Evolutionary conservation across 2,329 filamentous ascomycete species (phyloP), one percentile per base, ranked within the genome.

Genomic region (Alternaria incomplexa): DNA sequence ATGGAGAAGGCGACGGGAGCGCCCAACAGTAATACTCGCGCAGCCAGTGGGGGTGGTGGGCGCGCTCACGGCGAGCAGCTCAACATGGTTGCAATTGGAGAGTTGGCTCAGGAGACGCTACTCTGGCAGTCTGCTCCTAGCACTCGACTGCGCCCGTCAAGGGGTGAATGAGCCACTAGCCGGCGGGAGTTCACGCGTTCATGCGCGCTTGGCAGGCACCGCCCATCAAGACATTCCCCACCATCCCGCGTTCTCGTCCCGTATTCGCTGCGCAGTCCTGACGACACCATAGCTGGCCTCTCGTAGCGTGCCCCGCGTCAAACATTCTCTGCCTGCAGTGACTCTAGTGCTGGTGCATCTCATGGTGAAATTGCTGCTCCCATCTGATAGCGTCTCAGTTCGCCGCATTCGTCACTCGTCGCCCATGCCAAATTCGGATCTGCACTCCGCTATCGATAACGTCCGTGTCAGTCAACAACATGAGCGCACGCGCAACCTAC

Each of bases 11-110:
- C 70, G 30, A 66, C 65, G 51, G 69, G 67, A 40, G 63, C 67
- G 68, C 66, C 72, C 62, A 72, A 46, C 56, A 72, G 57, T 32
- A 77, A 52, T 53, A 69, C 58, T 61, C 72, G 68, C 69, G 69
- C 70, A 65, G 68, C 64, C 55, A 72, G 72, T 69, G 69, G 61
- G 48, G 71, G 69, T 46, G 56, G 56, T 64, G 40, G 61, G 62
- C 65, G 68, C 67, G 67, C 66, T 78, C 73, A 78, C 72, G 66
- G 70, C 59, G 69, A 63, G 65, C 68, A 68, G 63, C 28, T 52
- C 48, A 47, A 71, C 75, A 77, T 78, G 57, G 62, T 40, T 62
- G 55, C 44, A 51, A 25, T 25, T 30, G 48, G 22, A n/a, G 20
- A 20, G 22, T 12, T 36, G 54, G 51, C 46, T 62, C 48, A 62